A percentile compares a stretch with the other conserved stretches of the same genome.
Conservation (phyloP, 2,329 filamentous ascomycete species). For the Ceratocystis colombiana region DNA sequence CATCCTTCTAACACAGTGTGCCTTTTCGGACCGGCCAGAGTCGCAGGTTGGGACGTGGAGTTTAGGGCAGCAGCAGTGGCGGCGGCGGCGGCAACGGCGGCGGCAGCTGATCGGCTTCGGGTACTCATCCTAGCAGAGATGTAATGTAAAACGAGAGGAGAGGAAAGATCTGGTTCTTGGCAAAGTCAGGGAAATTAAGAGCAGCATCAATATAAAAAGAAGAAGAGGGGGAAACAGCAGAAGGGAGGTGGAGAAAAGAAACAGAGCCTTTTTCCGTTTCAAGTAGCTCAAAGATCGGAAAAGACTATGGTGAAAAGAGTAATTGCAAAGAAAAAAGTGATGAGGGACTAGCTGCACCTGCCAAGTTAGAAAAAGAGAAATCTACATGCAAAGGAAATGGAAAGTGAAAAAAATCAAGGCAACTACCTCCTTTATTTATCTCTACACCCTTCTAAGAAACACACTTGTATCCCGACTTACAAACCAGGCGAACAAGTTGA, state of each 20-base stretch:
- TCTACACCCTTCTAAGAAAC: too few relatives aligned
- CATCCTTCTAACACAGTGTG: conserved; percentile 32
- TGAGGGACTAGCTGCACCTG: too few relatives aligned
- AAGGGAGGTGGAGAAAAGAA: background rate
- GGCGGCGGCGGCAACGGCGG: background rate
- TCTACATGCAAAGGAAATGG: too few relatives aligned
- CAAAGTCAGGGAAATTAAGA: background rate
- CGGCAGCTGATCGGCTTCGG: conserved; percentile 7
- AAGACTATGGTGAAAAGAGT: background rate
- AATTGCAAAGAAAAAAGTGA: background rate
- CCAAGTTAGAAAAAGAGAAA: background rate
- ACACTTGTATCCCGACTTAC: too few relatives aligned
- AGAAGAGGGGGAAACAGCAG: background rate
- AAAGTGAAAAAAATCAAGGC: background rate
- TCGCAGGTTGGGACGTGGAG: background rate
- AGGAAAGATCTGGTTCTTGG: background rate
- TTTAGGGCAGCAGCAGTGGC: background rate
- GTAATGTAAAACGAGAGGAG: background rate
- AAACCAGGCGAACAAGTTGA: too few relatives aligned
- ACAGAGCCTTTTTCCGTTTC: background rate
- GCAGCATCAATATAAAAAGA: background rate
- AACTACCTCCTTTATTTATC: background rate
- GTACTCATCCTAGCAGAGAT: background rate
- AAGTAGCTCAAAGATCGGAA: background rate
- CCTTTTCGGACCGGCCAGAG: background rate